Base-by-base conservation (phyloP, 2,329 filamentous ascomycete species). In the Penicillium sp. region DNA sequence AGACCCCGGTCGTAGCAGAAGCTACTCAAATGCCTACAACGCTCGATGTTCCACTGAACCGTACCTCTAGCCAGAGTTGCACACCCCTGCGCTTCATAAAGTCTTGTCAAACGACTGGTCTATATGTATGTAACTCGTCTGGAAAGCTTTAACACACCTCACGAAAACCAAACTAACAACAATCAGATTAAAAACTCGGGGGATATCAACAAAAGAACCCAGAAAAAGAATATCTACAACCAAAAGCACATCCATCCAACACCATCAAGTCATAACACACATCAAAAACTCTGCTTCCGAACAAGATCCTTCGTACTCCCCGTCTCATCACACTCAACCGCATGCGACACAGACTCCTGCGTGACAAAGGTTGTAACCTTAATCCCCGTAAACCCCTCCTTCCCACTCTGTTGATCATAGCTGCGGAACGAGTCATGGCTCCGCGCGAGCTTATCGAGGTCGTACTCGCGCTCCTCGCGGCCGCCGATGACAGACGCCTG, bases 281-380 rank as follows among this genome's bases (percentile, higher is more conserved):
- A 59, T 59, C 54, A 68, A 42, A 65, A 54, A 38, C 56, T 65
- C 14, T 53, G 20, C 54, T 63, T 66, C 4, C 35, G 57, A 35
- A 71, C 67, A 55, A 72, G 55, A 25, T 67, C 58, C 20, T 63
- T 63, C 38, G 69, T 61, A 60, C 70, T 72, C 5, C 61, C 69
- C 25, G 49, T 56, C 38, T 69, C 67, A 52, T 71, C 63, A 28
- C 51, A 35, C 45, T 38, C 20, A 39, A n/a, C 12, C 17, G 55
- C 43, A 35, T 61, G 50, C 3, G 58, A 56, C 6, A 54, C 61
- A 0, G 60, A 65, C 57, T 71, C 64, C 52, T 69, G 67, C 39
- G 62, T 67, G 1, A 73, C 62, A n/a, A 60, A 63, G 0, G 69
- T 73, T n/a, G 70, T 73, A 15, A 73, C 69, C 54, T 67, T 73